These are phyloP conservation scores for Trypethelium eluteriae DNA, from an alignment of 495 filamentous ascomycete genomes.

Conservation along the genomic window DNA sequence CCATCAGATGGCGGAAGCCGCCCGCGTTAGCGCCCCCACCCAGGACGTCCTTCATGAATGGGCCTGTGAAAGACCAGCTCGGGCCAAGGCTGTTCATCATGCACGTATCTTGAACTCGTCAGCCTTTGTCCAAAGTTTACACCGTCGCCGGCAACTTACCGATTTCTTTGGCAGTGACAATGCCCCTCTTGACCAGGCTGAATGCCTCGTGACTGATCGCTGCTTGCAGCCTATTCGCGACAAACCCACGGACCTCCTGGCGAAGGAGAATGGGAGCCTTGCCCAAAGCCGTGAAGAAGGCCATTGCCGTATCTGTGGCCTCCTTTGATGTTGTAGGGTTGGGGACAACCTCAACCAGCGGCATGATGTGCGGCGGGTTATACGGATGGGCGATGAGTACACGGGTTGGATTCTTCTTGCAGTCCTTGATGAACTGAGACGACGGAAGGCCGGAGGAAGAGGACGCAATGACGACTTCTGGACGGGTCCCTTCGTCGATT, in stretches of 20 bases:
- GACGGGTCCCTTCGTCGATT: constrained; percentile 16
- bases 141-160: constrained; percentile 8
- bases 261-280: constrained; percentile 10
- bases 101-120: constrained; percentile 13
- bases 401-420: constrained; percentile 14
- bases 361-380: constrained; percentile 59
- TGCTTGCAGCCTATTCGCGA: constrained; percentile 11
- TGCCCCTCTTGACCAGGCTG: constrained; percentile 13
- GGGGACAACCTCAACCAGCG: constrained; percentile 52
- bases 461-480: constrained; percentile 25
- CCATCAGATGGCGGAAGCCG: constrained; percentile 21
- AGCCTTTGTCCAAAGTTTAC: neutral
- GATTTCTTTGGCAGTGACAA: constrained; percentile 10
- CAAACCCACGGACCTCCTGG: constrained; percentile 9
- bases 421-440: constrained; percentile 24
- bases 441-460: constrained; percentile 26
- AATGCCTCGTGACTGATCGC: neutral
- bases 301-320: constrained; percentile 39
- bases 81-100: constrained; percentile 21
- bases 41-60: constrained; percentile 17
- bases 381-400: constrained; percentile 44
- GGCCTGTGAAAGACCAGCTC: constrained; percentile 23
- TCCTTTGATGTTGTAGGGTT: constrained; percentile 35
- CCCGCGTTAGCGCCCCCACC: constrained; percentile 20
- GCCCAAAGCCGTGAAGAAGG: constrained; percentile 35